Evolutionary conservation across 1,139 yeast genomes (phyloP), one percentile per base, ranked within the genome.

Genomic region (Arxiozyma bovina): DNA sequence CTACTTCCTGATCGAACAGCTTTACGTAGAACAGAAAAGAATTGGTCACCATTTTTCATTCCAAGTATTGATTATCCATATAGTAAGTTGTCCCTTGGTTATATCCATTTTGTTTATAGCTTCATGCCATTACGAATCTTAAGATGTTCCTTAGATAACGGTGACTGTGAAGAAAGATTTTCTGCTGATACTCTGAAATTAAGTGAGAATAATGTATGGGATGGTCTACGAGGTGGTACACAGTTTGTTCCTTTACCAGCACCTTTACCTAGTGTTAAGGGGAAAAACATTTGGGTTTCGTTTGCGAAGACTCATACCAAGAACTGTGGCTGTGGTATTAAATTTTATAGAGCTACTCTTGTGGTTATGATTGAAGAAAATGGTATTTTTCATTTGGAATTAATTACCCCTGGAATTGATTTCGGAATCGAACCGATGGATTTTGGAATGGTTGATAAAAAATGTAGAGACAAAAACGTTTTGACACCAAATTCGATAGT

Each of bases 41-140:
- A 77, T 60, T 78, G 82, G 82, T 71, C 78, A 11, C 82, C 82
- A 47, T 77, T 78, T 57, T 68, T 77, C 50, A 17, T n/a, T 18
- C 50, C 48, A 18, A 18, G n/a, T 6, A 54, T 63, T 44, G 70
- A 66, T 18, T 11, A 22, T 23, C 69, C 38, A 2, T 45, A 66
- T 42, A 58, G 68, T 4, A 57, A 60, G 34, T 61, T 52, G 18
- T 62, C 69, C 2, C 59, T 63, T 11, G 72, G 73, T 17, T 61
- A 53, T 38, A 62, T 78, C 45, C 72, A 74, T 54, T 77, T 79
- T 59, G 67, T 77, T 27, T 76, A 77, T 60, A 72, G 76, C 0
- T 64, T 76, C 42, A 74, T 67, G 52, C 80, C 80, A 8, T 65
- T 78, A 44, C 77, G 74, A 53, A 68, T 78, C 15, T 61, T 78